phyloP scores from a whole-genome alignment of 495 filamentous ascomycete species.

The Daldinia grandis region DNA sequence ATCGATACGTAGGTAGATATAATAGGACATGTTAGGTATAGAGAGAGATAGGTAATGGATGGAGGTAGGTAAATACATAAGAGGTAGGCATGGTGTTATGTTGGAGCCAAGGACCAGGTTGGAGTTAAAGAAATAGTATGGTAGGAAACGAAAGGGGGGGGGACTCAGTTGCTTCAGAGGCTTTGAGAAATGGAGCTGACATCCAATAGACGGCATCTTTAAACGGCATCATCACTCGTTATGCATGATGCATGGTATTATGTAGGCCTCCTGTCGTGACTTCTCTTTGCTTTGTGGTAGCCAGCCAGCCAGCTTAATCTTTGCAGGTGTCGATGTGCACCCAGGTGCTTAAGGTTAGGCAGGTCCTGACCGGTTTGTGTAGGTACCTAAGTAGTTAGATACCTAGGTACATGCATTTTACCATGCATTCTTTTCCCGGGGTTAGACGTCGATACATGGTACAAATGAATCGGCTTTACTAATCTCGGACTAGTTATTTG shows the following conservation, averaged over 20 bases:
- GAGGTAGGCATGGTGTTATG: neutral
- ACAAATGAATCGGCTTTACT: conserved; percentile 5
- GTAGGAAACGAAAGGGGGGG: conserved; percentile 1
- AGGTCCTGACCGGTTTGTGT: neutral
- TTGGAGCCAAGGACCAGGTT: conserved; percentile 39
- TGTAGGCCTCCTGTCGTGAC: neutral
- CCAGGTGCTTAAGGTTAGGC: neutral
- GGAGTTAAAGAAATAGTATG: conserved; percentile 16
- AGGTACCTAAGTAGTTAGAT: neutral
- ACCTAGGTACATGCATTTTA: neutral
- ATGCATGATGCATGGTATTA: neutral
- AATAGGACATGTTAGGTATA: neutral
- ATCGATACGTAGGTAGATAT: neutral
- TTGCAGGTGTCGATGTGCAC: neutral
- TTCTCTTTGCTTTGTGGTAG: neutral
- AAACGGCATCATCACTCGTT: neutral
- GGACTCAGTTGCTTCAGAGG: conserved; percentile 10
- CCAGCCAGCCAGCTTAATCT: neutral
- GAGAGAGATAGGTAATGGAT: neutral
- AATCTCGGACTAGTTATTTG: conserved; percentile 11
- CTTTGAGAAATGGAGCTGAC: conserved; percentile 13
- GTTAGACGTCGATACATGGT: neutral
- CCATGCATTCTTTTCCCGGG: neutral
- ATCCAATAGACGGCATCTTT: conserved; percentile 13
- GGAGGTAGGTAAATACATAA: no score